Evolutionary conservation across 1,139 yeast genomes (phyloP), one percentile per base, ranked within the genome.

Genomic region (Debaryomyces singareniensis): DNA sequence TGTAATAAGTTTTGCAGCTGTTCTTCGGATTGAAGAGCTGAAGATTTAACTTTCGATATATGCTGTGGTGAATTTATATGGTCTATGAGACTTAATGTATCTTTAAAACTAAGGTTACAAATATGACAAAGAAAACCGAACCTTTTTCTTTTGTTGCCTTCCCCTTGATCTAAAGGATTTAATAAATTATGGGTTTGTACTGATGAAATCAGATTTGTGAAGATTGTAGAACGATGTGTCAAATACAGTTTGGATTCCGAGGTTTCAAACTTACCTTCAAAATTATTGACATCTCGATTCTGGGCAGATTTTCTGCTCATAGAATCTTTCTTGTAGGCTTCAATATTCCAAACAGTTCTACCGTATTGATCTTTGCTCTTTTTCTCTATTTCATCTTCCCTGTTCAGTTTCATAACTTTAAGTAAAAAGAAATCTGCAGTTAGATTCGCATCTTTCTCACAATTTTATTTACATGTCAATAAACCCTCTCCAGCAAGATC

Each of bases 101-200:
- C 96, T 46, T 85, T 74, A 55, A 75, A 87, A 2, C 94, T 80
- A 39, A 83, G 54, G 42, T 80, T 75, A 51, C 97, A 89, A 2
- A 75, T 58, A 12, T 82, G 84, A 54, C 97, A 89, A 44, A 75
- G 72, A 52, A 87, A 87, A 2, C 96, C 96, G 40, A 82, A 82
- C 40, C 77, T 69, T 27, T 86, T 86, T 29, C 75, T 67, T 30
- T 43, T 47, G 5, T 61, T 61, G 20, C 34, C 42, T 1, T 49
- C 29, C 1, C 49, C 24, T 3, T 39, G 31, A 9, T 41, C 38
- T 15, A 44, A 40, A 1, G 62, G 59, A 26, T 49, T 48, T 21
- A 67, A 53, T 9, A 67, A 39, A 15, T 63, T 65, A 37, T 55
- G 61, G 6, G 47, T 49, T 27, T 56, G 54, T 5, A 67, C 63